phyloP scores from a whole-genome alignment of 257 asterid genomes.

The Solanum peruvianum region DNA sequence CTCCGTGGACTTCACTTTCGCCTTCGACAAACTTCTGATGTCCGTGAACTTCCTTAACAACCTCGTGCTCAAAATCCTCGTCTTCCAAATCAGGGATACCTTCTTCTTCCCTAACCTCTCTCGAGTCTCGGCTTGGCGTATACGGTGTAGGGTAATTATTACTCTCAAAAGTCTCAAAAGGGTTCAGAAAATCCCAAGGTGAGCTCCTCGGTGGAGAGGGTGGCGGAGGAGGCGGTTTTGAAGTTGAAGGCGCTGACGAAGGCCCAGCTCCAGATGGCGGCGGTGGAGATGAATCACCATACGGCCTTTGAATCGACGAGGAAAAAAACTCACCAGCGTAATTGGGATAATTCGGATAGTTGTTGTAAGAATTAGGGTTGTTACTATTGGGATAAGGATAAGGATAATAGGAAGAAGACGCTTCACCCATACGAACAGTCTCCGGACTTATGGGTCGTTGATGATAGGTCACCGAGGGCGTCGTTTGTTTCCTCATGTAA shows the following conservation, averaged over 20 bases:
- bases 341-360: slow-evolving; percentile 15
- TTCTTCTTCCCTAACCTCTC: slow-evolving; percentile 91
- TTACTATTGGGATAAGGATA: slow-evolving; percentile 10
- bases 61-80: slow-evolving; percentile 52
- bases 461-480: slow-evolving; percentile 57
- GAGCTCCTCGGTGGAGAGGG: slow-evolving; percentile 72
- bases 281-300: slow-evolving; percentile 18
- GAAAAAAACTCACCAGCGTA: slow-evolving; percentile 39
- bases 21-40: slow-evolving; percentile 56
- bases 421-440: slow-evolving; percentile 60
- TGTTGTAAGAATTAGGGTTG: slow-evolving; percentile 6
- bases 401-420: slow-evolving; percentile 39
- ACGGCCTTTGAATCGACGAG: slow-evolving; percentile 25
- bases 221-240: slow-evolving; percentile 76
- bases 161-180: slow-evolving; percentile 66
- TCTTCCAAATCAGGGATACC: slow-evolving; percentile 98
- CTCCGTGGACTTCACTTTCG: neutral
- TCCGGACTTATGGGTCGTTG: slow-evolving; percentile 70
- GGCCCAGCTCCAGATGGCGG: neutral
- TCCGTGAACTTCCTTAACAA: slow-evolving; percentile 80
- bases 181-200: slow-evolving; percentile 86
- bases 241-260: slow-evolving; percentile 8
- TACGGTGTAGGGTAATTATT: slow-evolving; percentile 36
- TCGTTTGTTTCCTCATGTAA: slow-evolving; percentile 60
- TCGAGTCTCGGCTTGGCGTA: slow-evolving; percentile 66